phyloP scores from a whole-genome alignment of 2,329 filamentous ascomycete species.

The Stachybotrys echinatus region DNA sequence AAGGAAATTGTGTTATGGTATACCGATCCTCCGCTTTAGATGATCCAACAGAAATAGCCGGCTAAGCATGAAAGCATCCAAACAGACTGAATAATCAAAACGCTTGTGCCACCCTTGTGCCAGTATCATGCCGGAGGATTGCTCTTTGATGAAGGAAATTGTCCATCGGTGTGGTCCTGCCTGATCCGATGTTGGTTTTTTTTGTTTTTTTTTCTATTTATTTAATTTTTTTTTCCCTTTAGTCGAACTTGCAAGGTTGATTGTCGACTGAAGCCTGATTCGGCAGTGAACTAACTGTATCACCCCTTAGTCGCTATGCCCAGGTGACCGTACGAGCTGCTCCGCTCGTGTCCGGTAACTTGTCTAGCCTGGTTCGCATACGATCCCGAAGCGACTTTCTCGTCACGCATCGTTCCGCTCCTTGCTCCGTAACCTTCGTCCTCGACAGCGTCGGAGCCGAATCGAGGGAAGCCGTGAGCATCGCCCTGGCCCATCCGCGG shows the following conservation, averaged over 20 bases:
- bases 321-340: conserved; percentile 29
- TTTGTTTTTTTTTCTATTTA: neutral
- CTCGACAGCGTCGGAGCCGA: conserved; percentile 18
- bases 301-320: conserved; percentile 10
- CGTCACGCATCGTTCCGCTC: conserved; percentile 12
- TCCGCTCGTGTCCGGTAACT: conserved; percentile 22
- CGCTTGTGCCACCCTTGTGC: neutral
- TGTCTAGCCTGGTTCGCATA: conserved; percentile 16
- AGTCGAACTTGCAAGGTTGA: too few species aligned
- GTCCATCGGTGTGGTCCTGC: conserved; percentile 19
- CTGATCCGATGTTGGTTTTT: conserved; percentile 12
- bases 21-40: neutral
- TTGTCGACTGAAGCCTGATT: neutral
- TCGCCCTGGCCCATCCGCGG: conserved; percentile 14
- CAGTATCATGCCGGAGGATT: neutral
- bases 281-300: too few species aligned
- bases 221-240: too few species aligned
- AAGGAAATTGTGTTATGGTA: neutral
- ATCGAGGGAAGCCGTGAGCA: conserved; percentile 17
- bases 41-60: neutral
- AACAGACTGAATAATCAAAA: too few species aligned
- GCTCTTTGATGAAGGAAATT: conserved; percentile 13
- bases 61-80: too few species aligned
- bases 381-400: conserved; percentile 20
- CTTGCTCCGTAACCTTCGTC: conserved; percentile 9